Conservation (phyloP, 495 filamentous ascomycete species). For the Lindgomyces ingoldianus region DNA sequence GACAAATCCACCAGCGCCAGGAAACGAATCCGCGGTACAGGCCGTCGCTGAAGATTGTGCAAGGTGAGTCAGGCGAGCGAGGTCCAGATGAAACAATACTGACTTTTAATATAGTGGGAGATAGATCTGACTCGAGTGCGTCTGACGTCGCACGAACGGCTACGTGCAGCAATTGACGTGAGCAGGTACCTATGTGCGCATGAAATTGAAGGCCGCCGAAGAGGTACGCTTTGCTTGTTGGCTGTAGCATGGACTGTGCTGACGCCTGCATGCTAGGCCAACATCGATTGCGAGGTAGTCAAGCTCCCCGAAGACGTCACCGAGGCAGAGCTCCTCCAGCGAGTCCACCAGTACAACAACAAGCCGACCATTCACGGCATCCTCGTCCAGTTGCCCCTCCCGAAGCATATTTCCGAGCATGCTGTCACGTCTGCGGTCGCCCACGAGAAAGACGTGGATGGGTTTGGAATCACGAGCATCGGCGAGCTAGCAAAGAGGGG, state of each 20-base stretch:
- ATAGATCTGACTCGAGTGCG: constrained; percentile 89
- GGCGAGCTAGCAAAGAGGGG: constrained; percentile 94
- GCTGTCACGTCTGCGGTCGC: constrained; percentile 84
- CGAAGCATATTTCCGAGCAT: constrained; percentile 85
- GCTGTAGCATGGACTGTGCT: neutral
- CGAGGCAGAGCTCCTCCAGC: constrained; percentile 80
- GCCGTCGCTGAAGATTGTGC: constrained; percentile 87
- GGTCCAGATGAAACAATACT: neutral
- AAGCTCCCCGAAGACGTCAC: constrained; percentile 79
- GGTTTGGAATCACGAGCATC: constrained; percentile 90
- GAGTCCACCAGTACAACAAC: constrained; percentile 80
- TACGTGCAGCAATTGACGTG: constrained; percentile 19
- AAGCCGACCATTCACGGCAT: constrained; percentile 87
- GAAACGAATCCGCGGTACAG: constrained; percentile 79
- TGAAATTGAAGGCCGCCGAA: constrained; percentile 96
- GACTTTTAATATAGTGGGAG: constrained; percentile 62
- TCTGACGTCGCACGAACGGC: constrained; percentile 10
- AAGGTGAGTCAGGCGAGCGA: constrained; percentile 61
- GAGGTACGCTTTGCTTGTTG: no score
- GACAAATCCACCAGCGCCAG: constrained; percentile 79
- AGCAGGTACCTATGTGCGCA: constrained; percentile 93
- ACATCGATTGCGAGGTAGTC: constrained; percentile 82
- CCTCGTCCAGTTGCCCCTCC: constrained; percentile 89
- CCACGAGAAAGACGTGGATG: constrained; percentile 96
- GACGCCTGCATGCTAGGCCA: constrained; percentile 57